Evolutionary conservation across 2,329 filamentous ascomycete species (phyloP).

Genomic region (Aspergillus udagawae): DNA sequence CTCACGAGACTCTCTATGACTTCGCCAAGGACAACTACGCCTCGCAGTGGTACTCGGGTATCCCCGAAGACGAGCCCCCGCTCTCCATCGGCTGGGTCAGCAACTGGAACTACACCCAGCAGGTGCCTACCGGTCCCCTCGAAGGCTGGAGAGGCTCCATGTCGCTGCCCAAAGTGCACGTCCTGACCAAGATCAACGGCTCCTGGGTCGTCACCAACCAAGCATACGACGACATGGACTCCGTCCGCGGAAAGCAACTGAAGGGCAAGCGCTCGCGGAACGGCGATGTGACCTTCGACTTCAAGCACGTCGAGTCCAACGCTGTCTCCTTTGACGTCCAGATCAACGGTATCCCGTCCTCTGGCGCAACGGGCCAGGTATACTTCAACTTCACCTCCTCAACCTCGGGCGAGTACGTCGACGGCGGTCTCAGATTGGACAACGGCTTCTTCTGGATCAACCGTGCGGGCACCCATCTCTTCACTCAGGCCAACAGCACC

Average conservation of each 20-base stretch:
- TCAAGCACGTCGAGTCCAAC: slow-evolving; percentile 46
- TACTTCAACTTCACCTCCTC: slow-evolving; percentile 54
- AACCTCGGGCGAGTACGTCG: slow-evolving; percentile 46
- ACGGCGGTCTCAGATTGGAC: slow-evolving; percentile 48
- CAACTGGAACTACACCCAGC: slow-evolving; percentile 57
- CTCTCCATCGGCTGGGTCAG: slow-evolving; percentile 55
- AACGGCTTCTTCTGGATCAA: slow-evolving; percentile 51
- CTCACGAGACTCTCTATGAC: slow-evolving; percentile 21
- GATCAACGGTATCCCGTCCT: slow-evolving; percentile 42
- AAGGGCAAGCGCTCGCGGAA: slow-evolving; percentile 31
- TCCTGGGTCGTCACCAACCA: slow-evolving; percentile 50
- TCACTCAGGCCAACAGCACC: slow-evolving; percentile 41
- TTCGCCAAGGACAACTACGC: slow-evolving; percentile 41
- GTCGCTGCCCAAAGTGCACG: slow-evolving; percentile 50
- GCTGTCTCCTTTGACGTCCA: slow-evolving; percentile 55
- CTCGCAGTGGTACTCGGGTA: slow-evolving; percentile 53
- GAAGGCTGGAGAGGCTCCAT: slow-evolving; percentile 54
- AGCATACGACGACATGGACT: slow-evolving; percentile 45
- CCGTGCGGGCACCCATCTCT: slow-evolving; percentile 47
- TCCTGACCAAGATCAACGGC: slow-evolving; percentile 49
- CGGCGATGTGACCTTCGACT: slow-evolving; percentile 48
- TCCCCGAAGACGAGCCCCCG: slow-evolving; percentile 37
- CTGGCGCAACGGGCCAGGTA: slow-evolving; percentile 36
- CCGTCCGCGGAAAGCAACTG: slow-evolving; percentile 43
- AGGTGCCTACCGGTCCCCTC: slow-evolving; percentile 50